Evolutionary conservation across 192 early-diverging fungal genomes (phyloP).

Genomic region (Coemansia umbellata): DNA sequence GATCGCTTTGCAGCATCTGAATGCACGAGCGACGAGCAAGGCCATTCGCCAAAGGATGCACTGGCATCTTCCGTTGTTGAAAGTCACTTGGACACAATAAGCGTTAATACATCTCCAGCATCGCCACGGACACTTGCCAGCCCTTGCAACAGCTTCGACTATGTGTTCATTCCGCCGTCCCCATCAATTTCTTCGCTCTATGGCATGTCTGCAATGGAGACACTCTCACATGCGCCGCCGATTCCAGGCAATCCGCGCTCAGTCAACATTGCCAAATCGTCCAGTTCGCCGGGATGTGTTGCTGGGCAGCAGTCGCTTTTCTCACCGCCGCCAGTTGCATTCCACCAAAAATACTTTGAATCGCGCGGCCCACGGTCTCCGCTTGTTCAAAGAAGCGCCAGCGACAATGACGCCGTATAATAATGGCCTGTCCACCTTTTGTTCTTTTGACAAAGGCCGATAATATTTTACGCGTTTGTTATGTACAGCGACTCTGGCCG

Average conservation of each 20-base stretch:
- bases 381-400: not conserved
- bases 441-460: too few species aligned
- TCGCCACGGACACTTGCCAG: conserved; percentile 36
- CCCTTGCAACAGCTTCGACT: conserved; percentile 44
- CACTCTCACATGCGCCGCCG: conserved; percentile 18
- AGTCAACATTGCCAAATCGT: conserved; percentile 12
- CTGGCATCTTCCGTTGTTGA: conserved; percentile 16
- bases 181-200: conserved; percentile 44
- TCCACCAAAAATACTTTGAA: conserved; percentile 30
- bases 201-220: conserved; percentile 13
- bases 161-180: conserved; percentile 45
- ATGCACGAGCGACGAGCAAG: not conserved
- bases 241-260: conserved; percentile 21
- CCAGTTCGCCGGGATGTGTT: conserved; percentile 23
- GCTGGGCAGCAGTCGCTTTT: conserved; percentile 26
- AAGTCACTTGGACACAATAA: conserved; percentile 21
- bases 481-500: not conserved
- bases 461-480: not conserved
- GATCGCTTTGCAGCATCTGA: not conserved
- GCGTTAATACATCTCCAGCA: conserved; percentile 15
- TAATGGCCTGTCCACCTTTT: too few species aligned
- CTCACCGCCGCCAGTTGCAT: conserved; percentile 26
- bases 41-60: conserved; percentile 6
- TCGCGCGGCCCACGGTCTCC: conserved; percentile 2
- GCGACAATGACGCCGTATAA: not conserved